Conservation (phyloP, 495 filamentous ascomycete species). For the Podospora didyma region DNA sequence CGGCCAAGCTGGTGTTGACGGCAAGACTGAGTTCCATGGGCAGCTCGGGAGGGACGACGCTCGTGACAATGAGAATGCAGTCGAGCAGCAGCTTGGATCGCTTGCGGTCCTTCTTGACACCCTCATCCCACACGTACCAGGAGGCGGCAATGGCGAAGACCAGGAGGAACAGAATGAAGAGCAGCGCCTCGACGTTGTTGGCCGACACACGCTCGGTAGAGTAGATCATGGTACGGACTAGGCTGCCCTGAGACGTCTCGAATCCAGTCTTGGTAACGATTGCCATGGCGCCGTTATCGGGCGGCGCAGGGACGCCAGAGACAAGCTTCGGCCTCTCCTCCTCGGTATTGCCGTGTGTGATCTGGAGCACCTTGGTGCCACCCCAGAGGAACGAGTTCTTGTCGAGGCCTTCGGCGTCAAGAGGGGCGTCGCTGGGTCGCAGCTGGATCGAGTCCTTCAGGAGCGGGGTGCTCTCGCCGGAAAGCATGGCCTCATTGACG, state of each 20-base stretch:
- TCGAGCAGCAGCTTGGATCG: constrained; percentile 95
- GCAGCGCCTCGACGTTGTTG: constrained; percentile 88
- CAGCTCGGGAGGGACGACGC: constrained; percentile 93
- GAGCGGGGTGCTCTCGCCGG: constrained; percentile 93
- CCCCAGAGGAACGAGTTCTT: constrained; percentile 96
- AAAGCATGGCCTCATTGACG: constrained; percentile 99
- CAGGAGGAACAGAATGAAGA: constrained; percentile 95
- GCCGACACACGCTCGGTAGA: constrained; percentile 97
- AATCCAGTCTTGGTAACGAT: constrained; percentile 97
- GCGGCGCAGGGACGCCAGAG: constrained; percentile 67
- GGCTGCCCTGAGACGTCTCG: constrained; percentile 94
- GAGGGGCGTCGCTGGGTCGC: constrained; percentile 72
- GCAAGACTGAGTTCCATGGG: constrained; percentile 97
- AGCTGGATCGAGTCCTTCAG: constrained; percentile 96
- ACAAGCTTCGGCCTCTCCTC: constrained; percentile 61
- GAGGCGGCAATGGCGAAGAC: constrained; percentile 95
- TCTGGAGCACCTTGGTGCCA: constrained; percentile 94
- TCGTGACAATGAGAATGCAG: constrained; percentile 95
- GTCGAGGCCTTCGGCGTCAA: constrained; percentile 89
- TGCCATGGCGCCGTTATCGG: constrained; percentile 91
- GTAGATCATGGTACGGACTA: constrained; percentile 99
- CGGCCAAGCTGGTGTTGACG: constrained; percentile 97
- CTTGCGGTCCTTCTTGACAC: constrained; percentile 87
- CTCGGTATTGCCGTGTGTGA: constrained; percentile 80
- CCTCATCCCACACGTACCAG: constrained; percentile 99